Percentiles rank a stretch among this genome's conserved stretches.
Conservation (phyloP, 192 early-diverging fungal species). For the Umbelopsis vinacea region DNA sequence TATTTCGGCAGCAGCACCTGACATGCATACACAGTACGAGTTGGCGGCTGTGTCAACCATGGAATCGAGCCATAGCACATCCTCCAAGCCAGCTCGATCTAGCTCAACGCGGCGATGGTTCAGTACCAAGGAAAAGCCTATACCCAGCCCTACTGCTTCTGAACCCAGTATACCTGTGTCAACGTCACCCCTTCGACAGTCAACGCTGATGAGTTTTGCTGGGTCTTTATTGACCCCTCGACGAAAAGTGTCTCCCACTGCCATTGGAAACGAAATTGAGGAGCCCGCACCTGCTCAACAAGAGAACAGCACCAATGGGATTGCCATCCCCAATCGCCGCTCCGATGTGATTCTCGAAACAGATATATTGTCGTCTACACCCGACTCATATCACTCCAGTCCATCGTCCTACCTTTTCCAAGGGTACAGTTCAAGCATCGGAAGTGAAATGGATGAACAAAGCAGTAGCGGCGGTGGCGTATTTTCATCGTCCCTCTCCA, state of each 20-base stretch:
- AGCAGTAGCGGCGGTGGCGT: not conserved
- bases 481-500: not conserved
- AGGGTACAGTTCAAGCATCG: not conserved
- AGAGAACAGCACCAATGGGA: constrained; percentile 3
- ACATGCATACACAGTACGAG: constrained; percentile 16
- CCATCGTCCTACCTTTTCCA: not conserved
- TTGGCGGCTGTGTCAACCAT: not conserved
- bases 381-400: not conserved
- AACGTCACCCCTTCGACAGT: not conserved
- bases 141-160: not conserved
- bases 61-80: not conserved
- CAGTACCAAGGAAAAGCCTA: not conserved
- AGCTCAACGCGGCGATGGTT: not conserved
- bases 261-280: constrained; percentile 1
- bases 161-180: constrained; percentile 16
- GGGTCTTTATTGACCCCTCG: not conserved
- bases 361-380: not conserved
- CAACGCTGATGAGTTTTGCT: not conserved
- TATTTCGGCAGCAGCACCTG: constrained; percentile 12
- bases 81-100: not conserved
- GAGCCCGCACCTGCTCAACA: constrained; percentile 3
- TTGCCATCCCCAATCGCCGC: not conserved
- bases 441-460: not conserved
- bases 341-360: too few species aligned
- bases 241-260: not conserved